Evolutionary conservation across 768 basidiomycete species (phyloP), one percentile per base, ranked within the genome.

Genomic region (Galerina marginata): DNA sequence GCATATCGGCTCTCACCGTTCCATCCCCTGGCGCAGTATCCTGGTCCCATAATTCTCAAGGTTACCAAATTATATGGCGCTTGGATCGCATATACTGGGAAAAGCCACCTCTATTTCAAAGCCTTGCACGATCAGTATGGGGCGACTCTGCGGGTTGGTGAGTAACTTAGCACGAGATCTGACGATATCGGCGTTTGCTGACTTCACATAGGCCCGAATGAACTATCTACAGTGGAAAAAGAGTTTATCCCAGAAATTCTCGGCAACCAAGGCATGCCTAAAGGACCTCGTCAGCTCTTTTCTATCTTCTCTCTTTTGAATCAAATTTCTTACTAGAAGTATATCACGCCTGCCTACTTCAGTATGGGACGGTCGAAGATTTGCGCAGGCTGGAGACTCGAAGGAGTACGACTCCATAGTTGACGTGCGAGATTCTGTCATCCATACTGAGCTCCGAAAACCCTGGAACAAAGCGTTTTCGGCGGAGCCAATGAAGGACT

Each of bases 91-190:
- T 68, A 54, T n/a, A 56, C 49, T 16, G 83, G 83, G 1, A 75
- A 77, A 55, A 75, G 79, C 20, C 82, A 87, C 60, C 52, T 74
- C 2, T 79, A 78, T 57, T 75, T 78, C 51, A 69, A 78, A 45
- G 55, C 66, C 4, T 63, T 87, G 20, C 86, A 87, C 65, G 74
- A 77, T 16, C 71, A 69, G 25, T 86, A 86, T 55, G 86, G 86
- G 0, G 76, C 81, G 16, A 70, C 81, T 29, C 82, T 88, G 12
- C 76, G 87, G 53, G 77, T 81, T 42, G 87, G 86, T 84, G 56
- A 29, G 75, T 53, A 2, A 12, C 23, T 39, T 47, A 42, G 11
- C 12, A 14, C 11, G 2, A 49, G 12, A n/a, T 45, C 26, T 9
- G 16, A 16, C 10, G 20, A 20, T 12, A 23, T 59, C 10, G 6